Percentiles rank a stretch among this genome's conserved stretches.
Conservation (phyloP, 2,329 filamentous ascomycete species). For the Aspergillus aculeatus region DNA sequence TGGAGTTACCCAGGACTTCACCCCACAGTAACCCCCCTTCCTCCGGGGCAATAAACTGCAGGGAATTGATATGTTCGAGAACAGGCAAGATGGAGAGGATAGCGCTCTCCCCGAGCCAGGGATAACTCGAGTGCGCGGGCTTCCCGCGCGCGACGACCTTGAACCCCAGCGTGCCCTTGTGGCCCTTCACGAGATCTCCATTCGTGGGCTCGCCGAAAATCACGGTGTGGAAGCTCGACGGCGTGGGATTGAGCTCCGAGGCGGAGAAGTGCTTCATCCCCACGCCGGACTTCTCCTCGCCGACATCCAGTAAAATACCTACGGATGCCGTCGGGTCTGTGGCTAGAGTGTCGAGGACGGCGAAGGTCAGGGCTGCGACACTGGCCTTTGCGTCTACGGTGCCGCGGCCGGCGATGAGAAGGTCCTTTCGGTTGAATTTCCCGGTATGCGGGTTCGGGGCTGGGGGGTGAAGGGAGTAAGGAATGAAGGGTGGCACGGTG, state of each 20-base stretch:
- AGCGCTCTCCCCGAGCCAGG: conserved; percentile 82
- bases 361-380: conserved; percentile 45
- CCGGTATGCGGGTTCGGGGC: background rate
- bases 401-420: conserved; percentile 45
- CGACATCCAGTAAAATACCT: conserved; percentile 65
- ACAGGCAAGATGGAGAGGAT: conserved; percentile 78
- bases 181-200: conserved; percentile 79
- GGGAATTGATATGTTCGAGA: conserved; percentile 62
- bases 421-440: conserved; percentile 21
- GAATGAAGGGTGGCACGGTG: conserved; percentile 54
- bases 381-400: conserved; percentile 49
- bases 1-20: conserved; percentile 79
- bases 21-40: conserved; percentile 67
- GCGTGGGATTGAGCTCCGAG: conserved; percentile 48
- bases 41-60: conserved; percentile 49
- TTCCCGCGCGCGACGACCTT: conserved; percentile 67
- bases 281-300: conserved; percentile 76
- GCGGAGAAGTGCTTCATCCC: conserved; percentile 66
- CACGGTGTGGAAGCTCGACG: conserved; percentile 61
- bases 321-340: conserved; percentile 40
- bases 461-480: conserved; percentile 44
- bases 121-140: conserved; percentile 87
- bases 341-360: conserved; percentile 46
- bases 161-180: conserved; percentile 80
- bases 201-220: conserved; percentile 95